Base-by-base conservation (phyloP, 495 filamentous ascomycete species). In the Darksidea phi region DNA sequence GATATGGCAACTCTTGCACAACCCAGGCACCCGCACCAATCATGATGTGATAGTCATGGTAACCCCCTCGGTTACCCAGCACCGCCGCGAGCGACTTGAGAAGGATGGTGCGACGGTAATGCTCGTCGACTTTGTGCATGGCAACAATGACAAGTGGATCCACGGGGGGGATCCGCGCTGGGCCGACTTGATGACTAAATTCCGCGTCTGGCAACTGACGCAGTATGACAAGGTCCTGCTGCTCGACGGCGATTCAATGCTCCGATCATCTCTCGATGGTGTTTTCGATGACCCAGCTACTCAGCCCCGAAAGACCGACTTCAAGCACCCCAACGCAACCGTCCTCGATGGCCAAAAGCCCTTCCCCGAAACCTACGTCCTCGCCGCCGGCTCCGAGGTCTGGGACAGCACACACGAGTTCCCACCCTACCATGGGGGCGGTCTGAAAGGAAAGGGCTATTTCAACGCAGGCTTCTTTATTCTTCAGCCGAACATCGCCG, bases 1-100 rank as follows among this genome's bases (percentile, higher is more conserved):
- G 25, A 55, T 63, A 18, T 72, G 62, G 45, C 70, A 72, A 49
- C 65, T 72, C 45, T 61, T 70, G 24, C 67, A 70, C 52, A 23
- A 49, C n/a, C 52, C 55, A 15, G 48, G 65, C 28, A 72, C 70
- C 20, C 37, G 59, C 6, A 57, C 65, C n/a, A 46, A 54, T 3
- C 43, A 66, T 32, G 66, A 67, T 15, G 61, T 72, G 20, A 43
- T 72, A 15, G 68, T 72, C 6, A 25, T 70, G 4, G 68, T 70
- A 10, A 62, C 70, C n/a, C 36, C 47, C 17, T 50, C 59, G 28
- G 68, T 70, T 18, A 41, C 60, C 13, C 38, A 68, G 20, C 37
- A 18, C 21, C 59, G 64, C 21, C 64, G 57, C 25, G 28, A 49
- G 6, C 51, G 57, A 18, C 60, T 72, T 0, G 26, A 24, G 12